A percentile compares a stretch with the other conserved stretches of the same genome.
Evolutionary conservation across 2,329 filamentous ascomycete species (phyloP).

Genomic region (Pseudopyrenochaeta lycopersici): DNA sequence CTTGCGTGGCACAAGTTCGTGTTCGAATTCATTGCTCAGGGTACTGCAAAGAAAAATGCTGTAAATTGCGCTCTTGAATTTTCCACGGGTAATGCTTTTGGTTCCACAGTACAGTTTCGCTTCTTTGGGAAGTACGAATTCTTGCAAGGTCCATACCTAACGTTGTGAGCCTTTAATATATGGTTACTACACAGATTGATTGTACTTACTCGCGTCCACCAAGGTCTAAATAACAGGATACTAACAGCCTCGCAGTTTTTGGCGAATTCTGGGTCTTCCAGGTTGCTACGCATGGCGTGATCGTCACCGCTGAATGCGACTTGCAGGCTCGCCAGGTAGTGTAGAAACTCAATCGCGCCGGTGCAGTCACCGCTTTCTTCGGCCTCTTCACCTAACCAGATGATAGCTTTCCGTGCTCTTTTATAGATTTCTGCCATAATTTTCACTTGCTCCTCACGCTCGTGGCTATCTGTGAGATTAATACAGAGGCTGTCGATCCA

Average conservation of each 20-base stretch:
- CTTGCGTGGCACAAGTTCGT: slow-evolving; percentile 32
- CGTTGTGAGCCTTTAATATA: not conserved
- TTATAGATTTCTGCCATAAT: slow-evolving; percentile 45
- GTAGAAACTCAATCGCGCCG: slow-evolving; percentile 34
- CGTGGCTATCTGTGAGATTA: slow-evolving; percentile 33
- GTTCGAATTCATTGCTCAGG: slow-evolving; percentile 28
- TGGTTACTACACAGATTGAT: too few relatives aligned
- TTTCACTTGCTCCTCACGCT: slow-evolving; percentile 40
- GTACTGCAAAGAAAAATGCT: slow-evolving; percentile 38
- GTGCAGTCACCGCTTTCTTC: slow-evolving; percentile 32
- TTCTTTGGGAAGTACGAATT: slow-evolving; percentile 40
- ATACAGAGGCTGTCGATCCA: slow-evolving; percentile 46
- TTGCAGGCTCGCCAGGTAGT: slow-evolving; percentile 28
- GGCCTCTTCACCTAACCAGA: slow-evolving; percentile 38
- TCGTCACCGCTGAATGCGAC: slow-evolving; percentile 26
- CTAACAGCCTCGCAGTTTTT: slow-evolving; percentile 31
- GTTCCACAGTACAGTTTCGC: slow-evolving; percentile 36
- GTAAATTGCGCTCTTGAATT: slow-evolving; percentile 41
- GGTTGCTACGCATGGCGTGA: slow-evolving; percentile 21
- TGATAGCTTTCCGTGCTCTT: slow-evolving; percentile 23
- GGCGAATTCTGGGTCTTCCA: slow-evolving; percentile 25
- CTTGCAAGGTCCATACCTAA: slow-evolving; percentile 37
- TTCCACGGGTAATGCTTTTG: slow-evolving; percentile 30
- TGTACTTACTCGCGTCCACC: slow-evolving; percentile 35
- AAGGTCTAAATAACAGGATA: slow-evolving; percentile 32